These are phyloP conservation scores for Crepidotus variabilis DNA, from an alignment of 768 basidiomycete genomes.

Conservation along the genomic window DNA sequence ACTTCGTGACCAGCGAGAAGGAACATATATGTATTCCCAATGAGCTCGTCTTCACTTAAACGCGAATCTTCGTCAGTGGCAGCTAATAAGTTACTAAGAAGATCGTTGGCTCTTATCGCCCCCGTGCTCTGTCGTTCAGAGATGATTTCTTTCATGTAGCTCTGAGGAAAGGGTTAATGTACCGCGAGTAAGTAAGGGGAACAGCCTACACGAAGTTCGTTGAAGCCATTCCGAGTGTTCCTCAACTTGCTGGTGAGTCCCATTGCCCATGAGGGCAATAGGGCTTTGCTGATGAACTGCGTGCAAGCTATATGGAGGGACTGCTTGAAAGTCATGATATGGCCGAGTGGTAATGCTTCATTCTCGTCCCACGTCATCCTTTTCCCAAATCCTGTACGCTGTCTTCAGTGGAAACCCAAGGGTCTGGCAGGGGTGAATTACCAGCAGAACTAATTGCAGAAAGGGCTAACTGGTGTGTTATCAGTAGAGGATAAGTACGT, in stretches of 20 bases:
- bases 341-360: slow-evolving; percentile 29
- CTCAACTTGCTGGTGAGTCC: slow-evolving; percentile 25
- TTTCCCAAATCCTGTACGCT: slow-evolving; percentile 39
- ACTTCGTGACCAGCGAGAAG: slow-evolving; percentile 64
- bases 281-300: slow-evolving; percentile 27
- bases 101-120: slow-evolving; percentile 48
- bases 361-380: slow-evolving; percentile 41
- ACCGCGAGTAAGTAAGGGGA: neutral
- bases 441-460: slow-evolving; percentile 49
- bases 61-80: neutral
- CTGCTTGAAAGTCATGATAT: slow-evolving; percentile 41
- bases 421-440: slow-evolving; percentile 8
- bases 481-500: neutral
- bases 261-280: slow-evolving; percentile 31
- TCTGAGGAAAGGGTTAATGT: slow-evolving; percentile 7
- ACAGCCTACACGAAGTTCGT: slow-evolving; percentile 25
- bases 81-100: slow-evolving; percentile 12
- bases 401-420: neutral
- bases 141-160: slow-evolving; percentile 53
- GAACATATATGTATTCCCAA: slow-evolving; percentile 46
- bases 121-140: slow-evolving; percentile 32
- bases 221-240: slow-evolving; percentile 29
- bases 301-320: slow-evolving; percentile 35
- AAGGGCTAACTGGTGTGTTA: slow-evolving; percentile 37
- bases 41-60: neutral